Conservation (phyloP, 768 basidiomycete genomes). For the Cystofilobasidium capitatum region DNA sequence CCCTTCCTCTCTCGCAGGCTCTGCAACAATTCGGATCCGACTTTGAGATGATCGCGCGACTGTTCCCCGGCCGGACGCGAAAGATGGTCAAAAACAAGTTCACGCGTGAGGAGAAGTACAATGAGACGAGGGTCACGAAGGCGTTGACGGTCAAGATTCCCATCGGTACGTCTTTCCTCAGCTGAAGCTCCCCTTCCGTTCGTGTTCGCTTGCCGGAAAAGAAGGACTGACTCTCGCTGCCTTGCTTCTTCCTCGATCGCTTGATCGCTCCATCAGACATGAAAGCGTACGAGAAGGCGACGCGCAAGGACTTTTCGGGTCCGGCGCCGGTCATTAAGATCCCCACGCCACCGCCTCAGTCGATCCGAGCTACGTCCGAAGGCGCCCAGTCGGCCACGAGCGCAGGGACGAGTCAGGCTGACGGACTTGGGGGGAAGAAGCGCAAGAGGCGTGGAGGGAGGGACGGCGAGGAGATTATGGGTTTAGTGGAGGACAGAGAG, state of each 20-base stretch:
- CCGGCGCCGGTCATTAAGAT: slow-evolving; percentile 12
- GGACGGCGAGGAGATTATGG: slow-evolving; percentile 25
- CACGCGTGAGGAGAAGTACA: slow-evolving; percentile 75
- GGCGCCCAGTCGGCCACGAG: background rate
- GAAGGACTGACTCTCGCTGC: no score
- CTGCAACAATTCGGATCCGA: slow-evolving; percentile 82
- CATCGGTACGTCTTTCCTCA: slow-evolving; percentile 8
- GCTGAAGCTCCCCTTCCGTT: background rate
- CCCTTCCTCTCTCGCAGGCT: slow-evolving; percentile 48
- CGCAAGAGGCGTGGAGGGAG: slow-evolving; percentile 7
- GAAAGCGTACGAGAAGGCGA: slow-evolving; percentile 17
- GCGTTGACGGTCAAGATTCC: slow-evolving; percentile 58
- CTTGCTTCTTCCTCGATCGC: background rate
- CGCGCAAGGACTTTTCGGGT: slow-evolving; percentile 22
- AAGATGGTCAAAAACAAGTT: slow-evolving; percentile 90
- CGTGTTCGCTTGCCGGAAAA: background rate
- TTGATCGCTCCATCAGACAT: slow-evolving; percentile 6
- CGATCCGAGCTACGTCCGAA: background rate
- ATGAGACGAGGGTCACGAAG: slow-evolving; percentile 62
- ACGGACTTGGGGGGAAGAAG: slow-evolving; percentile 1
- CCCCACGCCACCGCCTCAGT: background rate
- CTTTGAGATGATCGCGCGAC: slow-evolving; percentile 79
- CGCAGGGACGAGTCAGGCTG: background rate
- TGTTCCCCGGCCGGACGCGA: slow-evolving; percentile 73
- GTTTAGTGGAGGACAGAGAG: slow-evolving; percentile 6